Evolutionary conservation across 495 filamentous ascomycete genomes (phyloP).

Genomic region (Daldinia grandis): DNA sequence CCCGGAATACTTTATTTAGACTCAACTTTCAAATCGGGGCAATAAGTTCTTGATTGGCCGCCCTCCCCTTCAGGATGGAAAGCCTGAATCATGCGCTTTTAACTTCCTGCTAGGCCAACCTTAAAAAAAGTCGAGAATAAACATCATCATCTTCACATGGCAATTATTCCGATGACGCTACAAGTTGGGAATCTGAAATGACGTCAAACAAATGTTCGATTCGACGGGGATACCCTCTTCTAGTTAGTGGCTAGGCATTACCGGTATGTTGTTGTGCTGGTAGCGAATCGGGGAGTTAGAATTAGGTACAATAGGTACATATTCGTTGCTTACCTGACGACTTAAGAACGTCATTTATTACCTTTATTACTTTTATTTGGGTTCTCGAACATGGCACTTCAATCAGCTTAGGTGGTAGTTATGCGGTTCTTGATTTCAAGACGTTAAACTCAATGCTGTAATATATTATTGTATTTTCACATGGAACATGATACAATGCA

Average conservation of each 20-base stretch:
- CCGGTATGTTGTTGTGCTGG: not conserved
- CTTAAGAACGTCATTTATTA: not conserved
- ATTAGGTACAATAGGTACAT: not conserved
- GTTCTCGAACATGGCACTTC: not conserved
- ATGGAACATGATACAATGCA: constrained; percentile 16
- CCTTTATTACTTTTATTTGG: too few species aligned
- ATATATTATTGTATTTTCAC: not conserved
- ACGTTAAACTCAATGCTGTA: not conserved
- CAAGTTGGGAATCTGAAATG: not conserved
- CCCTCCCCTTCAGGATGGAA: constrained; percentile 3
- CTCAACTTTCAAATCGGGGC: not conserved
- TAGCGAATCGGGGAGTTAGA: not conserved
- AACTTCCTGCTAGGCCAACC: not conserved
- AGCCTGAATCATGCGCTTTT: not conserved
- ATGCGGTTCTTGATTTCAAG: not conserved
- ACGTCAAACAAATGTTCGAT: not conserved
- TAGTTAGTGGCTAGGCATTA: not conserved
- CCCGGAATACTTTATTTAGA: not conserved
- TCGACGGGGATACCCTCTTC: not conserved
- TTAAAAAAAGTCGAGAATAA: too few species aligned
- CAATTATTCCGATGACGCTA: not conserved
- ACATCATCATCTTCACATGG: not conserved
- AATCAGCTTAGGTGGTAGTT: not conserved
- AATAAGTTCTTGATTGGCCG: constrained; percentile 11
- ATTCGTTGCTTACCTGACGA: not conserved